Base-by-base conservation (phyloP, 257 asterid genomes). In the Ajuga chamaepitys region DNA sequence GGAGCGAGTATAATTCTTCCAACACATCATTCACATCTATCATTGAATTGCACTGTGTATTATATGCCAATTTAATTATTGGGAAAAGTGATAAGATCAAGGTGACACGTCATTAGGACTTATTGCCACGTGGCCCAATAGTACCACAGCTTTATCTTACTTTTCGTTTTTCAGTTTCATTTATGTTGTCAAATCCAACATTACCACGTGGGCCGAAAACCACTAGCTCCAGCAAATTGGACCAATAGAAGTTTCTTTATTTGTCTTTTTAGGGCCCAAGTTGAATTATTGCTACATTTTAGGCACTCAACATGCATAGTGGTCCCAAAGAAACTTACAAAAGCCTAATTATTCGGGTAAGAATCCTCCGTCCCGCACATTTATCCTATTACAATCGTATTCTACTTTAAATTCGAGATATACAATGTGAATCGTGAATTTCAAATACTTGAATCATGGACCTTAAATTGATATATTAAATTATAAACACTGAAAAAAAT, bases 201-300 rank as follows among this genome's bases (percentile, higher is more conserved):
- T 46, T 10, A 5, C 63, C 69, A 64, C 66, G 17, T 69, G 73
- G 74, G 38, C 40, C 45, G 68, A 37, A 75, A 70, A 64, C 56
- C 66, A 63, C 12, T 32, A 53, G 68, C 67, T 44, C 68, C 55
- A 64, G 28, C 66, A 1, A 17, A 56, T 18, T 62, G 52, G 44
- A 25, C 66, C 71, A 26, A 58, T 13, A 18, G 5, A 73, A 22
- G 18, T 11, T 37, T 2, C 11, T 62, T 18, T 21, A 28, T 58
- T 66, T 54, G 66, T 66, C 30, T 35, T 2, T 44, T 9, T 71
- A 5, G 17, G 3, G 7, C 68, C 44, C 7, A 34, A 55, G 7
- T 0, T 55, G 35, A 59, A 73, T 58, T 62, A 51, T 48, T 72
- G 63, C n/a, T 4, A 10, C 21, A 20, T 32, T 20, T 41, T 17